Conservation (phyloP, 108 stramenopile genomes). For the Cyclotella cryptica region DNA sequence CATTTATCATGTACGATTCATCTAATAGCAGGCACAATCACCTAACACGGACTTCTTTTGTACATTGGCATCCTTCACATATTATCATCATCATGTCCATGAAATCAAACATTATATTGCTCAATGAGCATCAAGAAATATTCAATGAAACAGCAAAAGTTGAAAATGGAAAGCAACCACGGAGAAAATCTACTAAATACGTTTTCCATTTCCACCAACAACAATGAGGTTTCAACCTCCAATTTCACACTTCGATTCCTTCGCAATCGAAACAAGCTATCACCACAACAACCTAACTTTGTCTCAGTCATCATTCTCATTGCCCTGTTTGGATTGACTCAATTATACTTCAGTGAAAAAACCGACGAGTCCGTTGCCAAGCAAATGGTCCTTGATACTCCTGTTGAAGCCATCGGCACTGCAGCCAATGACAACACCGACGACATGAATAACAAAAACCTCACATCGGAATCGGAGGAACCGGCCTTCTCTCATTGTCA, state of each 20-base stretch:
- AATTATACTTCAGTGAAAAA: constrained; percentile 1
- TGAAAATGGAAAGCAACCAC: no score
- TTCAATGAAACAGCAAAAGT: no score
- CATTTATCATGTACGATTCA: no score
- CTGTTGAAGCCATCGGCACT: no score
- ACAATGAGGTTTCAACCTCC: background rate
- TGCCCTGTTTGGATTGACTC: background rate
- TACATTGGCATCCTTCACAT: no score
- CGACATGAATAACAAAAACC: background rate
- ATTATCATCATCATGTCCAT: no score
- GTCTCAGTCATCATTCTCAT: background rate
- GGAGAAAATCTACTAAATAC: no score
- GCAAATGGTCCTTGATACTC: background rate
- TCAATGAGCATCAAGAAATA: no score
- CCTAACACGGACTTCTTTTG: no score
- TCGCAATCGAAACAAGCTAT: background rate
- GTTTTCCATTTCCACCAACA: no score
- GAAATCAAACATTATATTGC: no score
- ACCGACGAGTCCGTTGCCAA: background rate
- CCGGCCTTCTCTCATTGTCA: constrained; percentile 11
- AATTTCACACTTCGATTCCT: constrained; percentile 10
- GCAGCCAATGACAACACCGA: background rate
- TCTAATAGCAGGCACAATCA: no score
- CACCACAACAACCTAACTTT: background rate
- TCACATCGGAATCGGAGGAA: constrained; percentile 5